phyloP scores from a whole-genome alignment of 306 rosid species.

The Prunus mume region DNA sequence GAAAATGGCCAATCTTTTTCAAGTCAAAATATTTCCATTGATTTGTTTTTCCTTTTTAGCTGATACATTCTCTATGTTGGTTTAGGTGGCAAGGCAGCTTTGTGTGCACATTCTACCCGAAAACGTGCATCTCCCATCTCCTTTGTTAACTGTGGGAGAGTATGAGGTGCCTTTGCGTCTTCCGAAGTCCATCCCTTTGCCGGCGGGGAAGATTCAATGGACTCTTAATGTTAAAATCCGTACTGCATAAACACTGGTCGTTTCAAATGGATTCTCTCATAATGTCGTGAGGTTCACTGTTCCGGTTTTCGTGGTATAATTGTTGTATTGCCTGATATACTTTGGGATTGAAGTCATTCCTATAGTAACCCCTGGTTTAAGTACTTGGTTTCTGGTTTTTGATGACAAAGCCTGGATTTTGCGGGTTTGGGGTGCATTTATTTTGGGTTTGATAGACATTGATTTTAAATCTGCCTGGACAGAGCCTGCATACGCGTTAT shows the following conservation, averaged over 20 bases:
- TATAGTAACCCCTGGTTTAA: not conserved
- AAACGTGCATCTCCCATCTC: constrained; percentile 52
- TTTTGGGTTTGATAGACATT: too few relatives aligned
- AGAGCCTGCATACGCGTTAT: too few relatives aligned
- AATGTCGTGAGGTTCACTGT: not conserved
- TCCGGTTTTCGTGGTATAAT: constrained; percentile 10
- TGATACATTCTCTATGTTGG: constrained; percentile 11
- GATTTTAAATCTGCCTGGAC: too few relatives aligned
- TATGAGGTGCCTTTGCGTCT: constrained; percentile 77
- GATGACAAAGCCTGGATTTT: not conserved
- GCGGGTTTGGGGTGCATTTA: too few relatives aligned
- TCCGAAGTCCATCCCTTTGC: constrained; percentile 80
- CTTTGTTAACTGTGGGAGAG: constrained; percentile 66
- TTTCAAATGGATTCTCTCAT: not conserved
- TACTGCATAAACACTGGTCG: constrained; percentile 36
- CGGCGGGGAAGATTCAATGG: constrained; percentile 78
- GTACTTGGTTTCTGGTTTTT: not conserved
- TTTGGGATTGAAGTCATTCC: not conserved
- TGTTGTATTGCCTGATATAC: constrained; percentile 2
- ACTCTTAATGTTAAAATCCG: constrained; percentile 68
- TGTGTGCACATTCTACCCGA: constrained; percentile 59
- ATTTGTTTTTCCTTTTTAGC: not conserved
- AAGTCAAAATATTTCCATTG: not conserved
- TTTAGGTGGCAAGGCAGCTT: constrained; percentile 83
- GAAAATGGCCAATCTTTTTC: not conserved